Evolutionary conservation across 352 stramenopile genomes (phyloP).

Genomic region (Globisporangium viniferum): DNA sequence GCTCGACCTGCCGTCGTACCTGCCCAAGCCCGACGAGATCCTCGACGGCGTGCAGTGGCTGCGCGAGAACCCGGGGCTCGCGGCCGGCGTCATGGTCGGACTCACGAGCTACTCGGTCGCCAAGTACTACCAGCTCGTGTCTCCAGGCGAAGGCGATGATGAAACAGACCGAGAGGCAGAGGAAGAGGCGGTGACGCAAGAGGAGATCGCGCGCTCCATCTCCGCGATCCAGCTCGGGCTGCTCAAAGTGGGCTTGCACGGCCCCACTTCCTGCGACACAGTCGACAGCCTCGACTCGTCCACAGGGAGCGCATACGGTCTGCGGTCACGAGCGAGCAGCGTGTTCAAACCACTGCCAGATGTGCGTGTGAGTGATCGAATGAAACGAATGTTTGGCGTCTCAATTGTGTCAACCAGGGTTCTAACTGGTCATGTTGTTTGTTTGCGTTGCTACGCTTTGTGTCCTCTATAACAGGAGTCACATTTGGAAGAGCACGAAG

Average conservation of each 20-base stretch:
- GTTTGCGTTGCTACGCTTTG: neutral
- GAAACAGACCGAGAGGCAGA: constrained; percentile 23
- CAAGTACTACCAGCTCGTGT: constrained; percentile 54
- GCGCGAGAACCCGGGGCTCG: constrained; percentile 62
- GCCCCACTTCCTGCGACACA: constrained; percentile 19
- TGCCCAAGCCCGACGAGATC: constrained; percentile 62
- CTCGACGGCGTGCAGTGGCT: constrained; percentile 61
- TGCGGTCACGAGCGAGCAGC: constrained; percentile 38
- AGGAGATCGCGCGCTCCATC: constrained; percentile 52
- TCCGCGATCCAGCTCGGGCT: constrained; percentile 43
- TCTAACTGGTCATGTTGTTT: neutral
- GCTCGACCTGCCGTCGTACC: constrained; percentile 50
- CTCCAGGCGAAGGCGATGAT: constrained; percentile 24
- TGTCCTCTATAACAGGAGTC: constrained; percentile 1
- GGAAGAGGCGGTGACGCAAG: constrained; percentile 30
- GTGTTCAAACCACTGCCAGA: constrained; percentile 37
- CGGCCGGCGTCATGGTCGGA: constrained; percentile 57
- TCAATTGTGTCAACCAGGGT: neutral
- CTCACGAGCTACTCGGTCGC: constrained; percentile 68
- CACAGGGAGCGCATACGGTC: constrained; percentile 19
- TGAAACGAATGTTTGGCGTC: neutral
- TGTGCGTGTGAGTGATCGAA: constrained; percentile 16
- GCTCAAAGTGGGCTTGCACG: constrained; percentile 24
- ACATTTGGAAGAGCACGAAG: constrained; percentile 3
- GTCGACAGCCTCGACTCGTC: constrained; percentile 36